phyloP scores from a whole-genome alignment of 129 eudicot species.

The Flaveria linearis region DNA sequence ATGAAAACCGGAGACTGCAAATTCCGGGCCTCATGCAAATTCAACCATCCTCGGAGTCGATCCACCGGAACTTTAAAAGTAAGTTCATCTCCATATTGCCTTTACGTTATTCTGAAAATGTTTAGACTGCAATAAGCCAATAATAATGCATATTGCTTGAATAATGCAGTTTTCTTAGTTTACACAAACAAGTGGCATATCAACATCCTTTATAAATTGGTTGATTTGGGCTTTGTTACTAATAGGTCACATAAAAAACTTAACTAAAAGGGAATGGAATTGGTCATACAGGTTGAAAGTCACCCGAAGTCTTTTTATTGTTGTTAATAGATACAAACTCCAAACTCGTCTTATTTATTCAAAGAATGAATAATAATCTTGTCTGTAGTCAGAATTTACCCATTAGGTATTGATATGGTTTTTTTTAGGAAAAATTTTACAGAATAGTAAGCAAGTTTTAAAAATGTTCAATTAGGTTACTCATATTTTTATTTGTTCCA shows the following conservation, averaged over 20 bases:
- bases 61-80: too few species aligned
- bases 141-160: not conserved
- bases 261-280: not conserved
- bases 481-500: too few species aligned
- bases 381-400: not conserved
- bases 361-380: not conserved
- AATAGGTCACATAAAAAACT: not conserved
- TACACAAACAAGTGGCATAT: not conserved
- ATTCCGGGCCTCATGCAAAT: too few species aligned
- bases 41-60: too few species aligned
- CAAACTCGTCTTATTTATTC: too few species aligned
- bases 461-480: too few species aligned
- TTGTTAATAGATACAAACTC: too few species aligned
- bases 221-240: not conserved
- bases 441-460: too few species aligned
- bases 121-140: not conserved
- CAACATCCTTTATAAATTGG: not conserved
- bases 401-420: too few species aligned
- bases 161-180: not conserved
- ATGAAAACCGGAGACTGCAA: constrained; percentile 34
- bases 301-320: not conserved
- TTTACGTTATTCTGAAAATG: not conserved
- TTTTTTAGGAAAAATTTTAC: too few species aligned
- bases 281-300: constrained; percentile 10
- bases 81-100: too few species aligned